Evolutionary conservation across 2,329 filamentous ascomycete species (phyloP).

Genomic region (Fulvia fulva): DNA sequence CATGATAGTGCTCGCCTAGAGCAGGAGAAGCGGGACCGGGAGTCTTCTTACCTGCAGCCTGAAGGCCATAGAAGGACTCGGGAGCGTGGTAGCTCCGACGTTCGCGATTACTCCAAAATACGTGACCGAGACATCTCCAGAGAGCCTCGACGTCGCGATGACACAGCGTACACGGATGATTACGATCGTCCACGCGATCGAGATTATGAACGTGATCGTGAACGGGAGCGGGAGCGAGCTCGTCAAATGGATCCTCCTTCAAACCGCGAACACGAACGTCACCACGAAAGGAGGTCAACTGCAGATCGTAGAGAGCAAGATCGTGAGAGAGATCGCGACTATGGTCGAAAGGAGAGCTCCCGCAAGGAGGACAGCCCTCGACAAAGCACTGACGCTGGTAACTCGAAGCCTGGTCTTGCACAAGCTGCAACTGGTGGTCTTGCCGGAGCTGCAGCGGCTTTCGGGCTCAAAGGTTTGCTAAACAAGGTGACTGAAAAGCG

Average conservation of each 20-base stretch:
- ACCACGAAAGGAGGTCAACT: constrained; percentile 26
- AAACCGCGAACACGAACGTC: constrained; percentile 25
- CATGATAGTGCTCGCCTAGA: constrained; percentile 26
- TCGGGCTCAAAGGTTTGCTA: constrained; percentile 28
- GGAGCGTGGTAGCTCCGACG: constrained; percentile 9
- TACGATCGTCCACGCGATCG: constrained; percentile 14
- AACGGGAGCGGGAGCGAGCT: constrained; percentile 26
- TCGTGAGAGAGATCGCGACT: constrained; percentile 19
- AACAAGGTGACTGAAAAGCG: constrained; percentile 24
- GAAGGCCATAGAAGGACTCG: constrained; percentile 20
- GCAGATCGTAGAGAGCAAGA: constrained; percentile 2
- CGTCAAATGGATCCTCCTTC: constrained; percentile 19
- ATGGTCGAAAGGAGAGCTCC: constrained; percentile 22
- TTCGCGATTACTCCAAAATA: constrained; percentile 23
- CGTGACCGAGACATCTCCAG: constrained; percentile 17
- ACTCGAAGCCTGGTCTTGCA: constrained; percentile 23
- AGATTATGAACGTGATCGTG: constrained; percentile 24
- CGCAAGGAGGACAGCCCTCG: constrained; percentile 25
- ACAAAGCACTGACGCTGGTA: constrained; percentile 17
- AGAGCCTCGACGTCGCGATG: constrained; percentile 32
- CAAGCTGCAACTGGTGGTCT: constrained; percentile 30
- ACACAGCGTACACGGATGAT: constrained; percentile 25
- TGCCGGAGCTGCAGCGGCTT: constrained; percentile 30
- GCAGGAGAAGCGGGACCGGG: constrained; percentile 29
- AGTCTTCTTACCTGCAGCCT: constrained; percentile 21